A percentile compares a stretch with the other conserved stretches of the same genome.
phyloP scores from a whole-genome alignment of 2,329 filamentous ascomycete genomes.

The Arthrobotrys sphaeroides region DNA sequence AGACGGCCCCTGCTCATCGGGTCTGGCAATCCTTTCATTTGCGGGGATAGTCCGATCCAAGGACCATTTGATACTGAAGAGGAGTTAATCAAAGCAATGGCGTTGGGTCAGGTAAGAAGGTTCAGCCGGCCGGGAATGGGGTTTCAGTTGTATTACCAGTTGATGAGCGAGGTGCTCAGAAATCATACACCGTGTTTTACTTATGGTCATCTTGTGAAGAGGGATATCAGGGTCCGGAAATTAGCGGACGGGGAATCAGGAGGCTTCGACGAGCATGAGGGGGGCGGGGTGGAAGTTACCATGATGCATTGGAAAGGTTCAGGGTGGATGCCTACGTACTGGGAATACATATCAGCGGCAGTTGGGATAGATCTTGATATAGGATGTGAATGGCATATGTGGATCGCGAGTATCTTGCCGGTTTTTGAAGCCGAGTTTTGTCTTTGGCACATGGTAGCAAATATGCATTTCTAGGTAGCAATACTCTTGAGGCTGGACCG shows the following conservation, averaged over 20 bases:
- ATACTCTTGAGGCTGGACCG: no score
- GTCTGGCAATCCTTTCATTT: background rate
- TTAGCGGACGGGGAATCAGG: background rate
- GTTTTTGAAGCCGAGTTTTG: background rate
- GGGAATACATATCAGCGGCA: background rate
- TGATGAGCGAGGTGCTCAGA: background rate
- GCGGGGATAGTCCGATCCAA: background rate
- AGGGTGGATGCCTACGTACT: slow-evolving; percentile 3
- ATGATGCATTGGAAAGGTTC: slow-evolving; percentile 7
- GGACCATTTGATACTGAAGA: background rate
- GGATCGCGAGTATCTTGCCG: background rate
- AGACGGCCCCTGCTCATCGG: background rate
- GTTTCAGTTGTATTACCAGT: background rate
- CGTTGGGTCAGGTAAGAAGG: background rate
- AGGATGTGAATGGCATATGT: background rate
- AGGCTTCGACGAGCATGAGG: no score
- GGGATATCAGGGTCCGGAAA: background rate
- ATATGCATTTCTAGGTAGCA: background rate
- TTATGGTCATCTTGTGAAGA: background rate
- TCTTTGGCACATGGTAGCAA: background rate
- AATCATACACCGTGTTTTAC: slow-evolving; percentile 2
- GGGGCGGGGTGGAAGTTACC: background rate
- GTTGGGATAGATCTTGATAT: background rate
- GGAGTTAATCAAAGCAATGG: background rate
- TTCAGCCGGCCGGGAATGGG: background rate